These are phyloP conservation scores for Batkoa obscura DNA, from an alignment of 371 early-diverging fungal species.

Conservation along the genomic window DNA sequence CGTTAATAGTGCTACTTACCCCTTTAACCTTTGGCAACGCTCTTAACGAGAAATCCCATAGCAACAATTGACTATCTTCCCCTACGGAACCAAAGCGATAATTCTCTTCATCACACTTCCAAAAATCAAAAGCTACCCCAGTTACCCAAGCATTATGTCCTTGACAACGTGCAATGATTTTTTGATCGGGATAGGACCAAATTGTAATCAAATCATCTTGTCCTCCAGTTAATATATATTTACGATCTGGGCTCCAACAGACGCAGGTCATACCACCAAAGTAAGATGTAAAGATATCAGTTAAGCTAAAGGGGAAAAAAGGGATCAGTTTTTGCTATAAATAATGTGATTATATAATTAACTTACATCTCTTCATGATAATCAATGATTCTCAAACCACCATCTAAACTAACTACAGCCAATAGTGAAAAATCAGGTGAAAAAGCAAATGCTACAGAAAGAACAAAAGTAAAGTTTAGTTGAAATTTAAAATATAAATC, in stretches of 20 bases:
- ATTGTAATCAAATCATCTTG: conserved; percentile 92
- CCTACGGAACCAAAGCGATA: conserved; percentile 83
- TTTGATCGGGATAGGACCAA: conserved; percentile 60
- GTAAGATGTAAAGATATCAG: conserved; percentile 52
- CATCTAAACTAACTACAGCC: conserved; percentile 60
- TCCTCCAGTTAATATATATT: conserved; percentile 77
- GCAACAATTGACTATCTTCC: conserved; percentile 62
- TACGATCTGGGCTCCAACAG: conserved; percentile 85
- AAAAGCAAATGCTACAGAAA: conserved; percentile 42
- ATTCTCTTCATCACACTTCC: conserved; percentile 58
- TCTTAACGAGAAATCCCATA: conserved; percentile 83
- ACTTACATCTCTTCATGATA: conserved; percentile 35
- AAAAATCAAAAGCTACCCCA: conserved; percentile 75
- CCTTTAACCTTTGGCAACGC: conserved; percentile 51
- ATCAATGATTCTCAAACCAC: conserved; percentile 54
- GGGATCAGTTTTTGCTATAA: not conserved
- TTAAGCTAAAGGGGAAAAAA: conserved; percentile 15
- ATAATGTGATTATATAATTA: too few species aligned
- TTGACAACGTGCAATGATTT: conserved; percentile 70
- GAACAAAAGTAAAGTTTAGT: not conserved
- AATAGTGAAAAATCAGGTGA: conserved; percentile 70
- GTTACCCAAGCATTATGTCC: conserved; percentile 90
- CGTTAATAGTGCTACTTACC: conserved; percentile 19
- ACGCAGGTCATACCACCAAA: conserved; percentile 75
- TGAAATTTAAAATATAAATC: too few species aligned